A percentile compares a stretch with the other conserved stretches of the same genome.
Conservation (phyloP, 495 filamentous ascomycete species). For the Penicillium egyptiacum region DNA sequence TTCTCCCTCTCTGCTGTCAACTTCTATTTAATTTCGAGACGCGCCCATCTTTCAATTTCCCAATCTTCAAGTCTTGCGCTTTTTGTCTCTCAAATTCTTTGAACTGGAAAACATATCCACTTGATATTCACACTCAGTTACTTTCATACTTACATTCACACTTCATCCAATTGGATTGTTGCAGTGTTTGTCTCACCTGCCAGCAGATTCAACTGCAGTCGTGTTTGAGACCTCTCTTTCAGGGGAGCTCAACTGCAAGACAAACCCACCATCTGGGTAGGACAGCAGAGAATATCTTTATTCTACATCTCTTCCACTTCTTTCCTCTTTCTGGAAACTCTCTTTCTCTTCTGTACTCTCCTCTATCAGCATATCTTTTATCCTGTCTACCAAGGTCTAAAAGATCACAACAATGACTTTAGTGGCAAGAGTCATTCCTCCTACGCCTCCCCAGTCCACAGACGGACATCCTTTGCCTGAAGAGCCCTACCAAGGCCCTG, state of each 20-base stretch:
- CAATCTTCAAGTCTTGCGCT: constrained; percentile 2
- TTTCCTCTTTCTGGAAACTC: constrained; percentile 27
- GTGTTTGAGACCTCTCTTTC: constrained; percentile 23
- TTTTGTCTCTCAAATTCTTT: constrained; percentile 10
- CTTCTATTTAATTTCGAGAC: constrained; percentile 14
- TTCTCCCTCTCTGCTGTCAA: constrained; percentile 1
- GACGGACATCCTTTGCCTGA: constrained; percentile 21
- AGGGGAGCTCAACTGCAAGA: constrained; percentile 16
- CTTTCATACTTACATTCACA: not conserved
- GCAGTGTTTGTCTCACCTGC: constrained; percentile 20
- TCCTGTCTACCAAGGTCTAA: not conserved
- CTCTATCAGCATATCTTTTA: constrained; percentile 8
- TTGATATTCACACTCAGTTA: not conserved
- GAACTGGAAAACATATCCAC: not conserved
- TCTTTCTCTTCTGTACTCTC: constrained; percentile 4
- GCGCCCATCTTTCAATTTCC: constrained; percentile 1
- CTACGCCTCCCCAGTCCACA: constrained; percentile 32
- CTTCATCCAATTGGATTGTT: constrained; percentile 11
- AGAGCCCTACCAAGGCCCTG: constrained; percentile 15
- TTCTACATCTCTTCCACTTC: constrained; percentile 24
- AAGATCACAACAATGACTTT: constrained; percentile 10
- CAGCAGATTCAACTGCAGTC: constrained; percentile 4
- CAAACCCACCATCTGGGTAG: constrained; percentile 10
- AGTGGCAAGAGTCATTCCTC: constrained; percentile 21
- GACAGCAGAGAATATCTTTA: constrained; percentile 20